These are phyloP conservation scores for Globisporangium nunn DNA, from an alignment of 352 stramenopile genomes.

Conservation along the genomic window DNA sequence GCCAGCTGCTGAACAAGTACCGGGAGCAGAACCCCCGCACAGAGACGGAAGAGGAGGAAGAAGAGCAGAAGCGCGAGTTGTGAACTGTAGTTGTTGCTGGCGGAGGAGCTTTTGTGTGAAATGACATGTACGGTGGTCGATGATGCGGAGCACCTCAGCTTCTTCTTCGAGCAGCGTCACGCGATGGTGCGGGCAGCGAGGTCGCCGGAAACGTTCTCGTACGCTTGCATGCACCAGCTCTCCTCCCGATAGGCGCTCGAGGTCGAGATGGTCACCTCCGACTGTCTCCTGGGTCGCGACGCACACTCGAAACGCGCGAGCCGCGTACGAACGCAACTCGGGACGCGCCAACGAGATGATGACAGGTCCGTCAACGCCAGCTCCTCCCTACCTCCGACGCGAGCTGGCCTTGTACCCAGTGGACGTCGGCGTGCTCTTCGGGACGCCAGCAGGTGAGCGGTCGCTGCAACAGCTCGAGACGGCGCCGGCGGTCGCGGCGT, in stretches of 20 bases:
- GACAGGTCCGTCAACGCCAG: not conserved
- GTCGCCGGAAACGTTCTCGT: too few relatives aligned
- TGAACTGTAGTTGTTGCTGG: not conserved
- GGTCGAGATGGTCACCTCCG: too few relatives aligned
- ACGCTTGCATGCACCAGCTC: too few relatives aligned
- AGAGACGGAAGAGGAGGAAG: not conserved
- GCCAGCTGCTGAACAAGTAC: constrained; percentile 24
- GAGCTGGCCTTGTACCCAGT: constrained; percentile 9
- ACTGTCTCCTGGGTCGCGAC: too few relatives aligned
- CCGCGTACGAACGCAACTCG: not conserved
- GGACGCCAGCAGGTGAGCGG: constrained; percentile 9
- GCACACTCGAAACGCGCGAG: not conserved
- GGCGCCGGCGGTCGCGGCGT: constrained; percentile 14
- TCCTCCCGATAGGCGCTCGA: too few relatives aligned
- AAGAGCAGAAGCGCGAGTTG: not conserved
- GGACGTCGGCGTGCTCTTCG: constrained; percentile 13
- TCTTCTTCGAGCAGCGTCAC: not conserved
- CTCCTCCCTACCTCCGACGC: not conserved
- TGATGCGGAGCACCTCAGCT: too few relatives aligned
- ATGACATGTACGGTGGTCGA: too few relatives aligned
- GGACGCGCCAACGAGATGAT: too few relatives aligned
- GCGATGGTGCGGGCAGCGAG: not conserved
- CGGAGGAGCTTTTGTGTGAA: not conserved
- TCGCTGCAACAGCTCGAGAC: constrained; percentile 15
- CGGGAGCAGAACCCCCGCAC: not conserved